phyloP scores from a whole-genome alignment of 768 basidiomycete genomes.

The Amanita pseudoporphyria region DNA sequence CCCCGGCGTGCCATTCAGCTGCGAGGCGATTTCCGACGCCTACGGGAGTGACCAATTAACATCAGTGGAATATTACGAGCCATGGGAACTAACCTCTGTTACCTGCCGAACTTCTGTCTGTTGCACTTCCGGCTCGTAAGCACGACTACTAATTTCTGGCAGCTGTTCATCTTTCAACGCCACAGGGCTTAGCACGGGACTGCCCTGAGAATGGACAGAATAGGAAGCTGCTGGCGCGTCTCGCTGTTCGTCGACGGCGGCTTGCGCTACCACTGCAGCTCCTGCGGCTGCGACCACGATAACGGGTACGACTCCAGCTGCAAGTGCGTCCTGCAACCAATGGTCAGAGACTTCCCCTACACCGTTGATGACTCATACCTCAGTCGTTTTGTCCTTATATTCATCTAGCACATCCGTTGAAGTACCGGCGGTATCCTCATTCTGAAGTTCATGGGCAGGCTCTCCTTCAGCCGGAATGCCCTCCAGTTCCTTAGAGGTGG shows the following conservation, averaged over 20 bases:
- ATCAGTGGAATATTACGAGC: no score
- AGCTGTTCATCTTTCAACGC: conserved; percentile 4
- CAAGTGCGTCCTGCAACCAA: neutral
- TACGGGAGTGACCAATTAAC: neutral
- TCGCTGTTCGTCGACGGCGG: neutral
- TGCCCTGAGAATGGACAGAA: conserved; percentile 31
- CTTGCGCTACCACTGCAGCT: neutral
- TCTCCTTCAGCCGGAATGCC: no score
- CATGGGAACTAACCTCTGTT: neutral
- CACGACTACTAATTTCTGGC: neutral
- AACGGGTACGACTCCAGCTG: neutral
- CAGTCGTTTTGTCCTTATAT: neutral
- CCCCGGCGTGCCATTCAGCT: no score
- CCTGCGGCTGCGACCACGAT: neutral
- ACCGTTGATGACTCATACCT: neutral
- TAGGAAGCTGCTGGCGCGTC: conserved; percentile 24
- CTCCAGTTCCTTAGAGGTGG: no score
- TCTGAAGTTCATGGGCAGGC: neutral
- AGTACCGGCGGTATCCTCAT: neutral
- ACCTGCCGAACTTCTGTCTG: conserved; percentile 1
- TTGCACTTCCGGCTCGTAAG: neutral
- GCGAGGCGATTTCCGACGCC: neutral
- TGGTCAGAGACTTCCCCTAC: neutral
- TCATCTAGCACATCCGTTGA: neutral
- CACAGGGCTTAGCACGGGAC: conserved; percentile 14